Evolutionary conservation across 2,329 filamentous ascomycete genomes (phyloP).

Genomic region (Endothia cerciana): DNA sequence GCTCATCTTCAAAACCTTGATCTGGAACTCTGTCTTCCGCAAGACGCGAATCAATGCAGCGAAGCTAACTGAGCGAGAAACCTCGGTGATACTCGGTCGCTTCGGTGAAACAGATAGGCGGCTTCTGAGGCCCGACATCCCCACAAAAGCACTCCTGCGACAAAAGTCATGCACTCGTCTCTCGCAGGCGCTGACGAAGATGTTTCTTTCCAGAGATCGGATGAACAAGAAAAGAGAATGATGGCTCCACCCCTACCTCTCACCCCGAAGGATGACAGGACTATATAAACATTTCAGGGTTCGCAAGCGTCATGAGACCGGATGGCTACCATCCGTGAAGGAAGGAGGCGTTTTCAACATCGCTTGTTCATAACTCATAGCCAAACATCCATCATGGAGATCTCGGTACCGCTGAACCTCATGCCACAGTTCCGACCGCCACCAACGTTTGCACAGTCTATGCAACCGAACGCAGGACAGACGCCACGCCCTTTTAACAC

Average conservation of each 20-base stretch:
- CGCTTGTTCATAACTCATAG: neutral
- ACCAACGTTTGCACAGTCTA: neutral
- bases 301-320: neutral
- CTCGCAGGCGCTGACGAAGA: neutral
- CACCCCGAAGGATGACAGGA: neutral
- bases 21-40: neutral
- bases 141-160: neutral
- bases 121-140: neutral
- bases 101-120: neutral
- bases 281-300: neutral
- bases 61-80: neutral
- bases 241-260: neutral
- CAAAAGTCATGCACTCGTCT: neutral
- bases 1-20: neutral
- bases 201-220: neutral
- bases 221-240: slow-evolving; percentile 5
- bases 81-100: neutral
- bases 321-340: slow-evolving; percentile 6
- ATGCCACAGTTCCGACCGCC: neutral
- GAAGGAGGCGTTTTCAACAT: neutral
- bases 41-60: neutral
- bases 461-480: neutral
- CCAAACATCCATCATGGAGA: neutral
- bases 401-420: neutral
- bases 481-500: neutral